A percentile compares a stretch with the other conserved stretches of the same genome.
Evolutionary conservation across 257 asterid species (phyloP).

Genomic region (Solanum neorickii): DNA sequence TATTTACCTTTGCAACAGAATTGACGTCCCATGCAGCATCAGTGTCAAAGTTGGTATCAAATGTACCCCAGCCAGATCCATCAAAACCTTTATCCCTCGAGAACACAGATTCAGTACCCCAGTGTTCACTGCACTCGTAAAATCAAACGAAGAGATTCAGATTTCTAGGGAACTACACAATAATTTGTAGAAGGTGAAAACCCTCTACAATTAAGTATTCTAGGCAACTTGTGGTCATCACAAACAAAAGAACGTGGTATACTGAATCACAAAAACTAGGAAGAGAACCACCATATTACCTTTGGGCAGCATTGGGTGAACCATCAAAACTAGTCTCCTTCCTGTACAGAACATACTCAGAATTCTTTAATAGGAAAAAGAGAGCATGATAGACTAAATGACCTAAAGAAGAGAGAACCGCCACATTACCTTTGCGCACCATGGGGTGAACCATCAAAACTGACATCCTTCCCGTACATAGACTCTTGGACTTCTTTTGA

Average conservation of each 20-base stretch:
- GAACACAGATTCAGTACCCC: slow-evolving; percentile 18
- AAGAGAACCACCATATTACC: slow-evolving; percentile 21
- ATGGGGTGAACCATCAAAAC: slow-evolving; percentile 61
- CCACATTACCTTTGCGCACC: slow-evolving; percentile 47
- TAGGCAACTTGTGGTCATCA: background rate
- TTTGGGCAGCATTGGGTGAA: slow-evolving; percentile 64
- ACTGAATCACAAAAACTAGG: background rate
- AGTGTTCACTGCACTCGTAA: slow-evolving; percentile 45
- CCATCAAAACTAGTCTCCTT: slow-evolving; percentile 47
- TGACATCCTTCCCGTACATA: slow-evolving; percentile 26
- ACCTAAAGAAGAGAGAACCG: background rate
- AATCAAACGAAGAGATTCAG: background rate
- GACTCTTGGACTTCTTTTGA: slow-evolving; percentile 47
- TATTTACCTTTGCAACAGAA: slow-evolving; percentile 18
- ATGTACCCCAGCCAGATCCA: slow-evolving; percentile 67
- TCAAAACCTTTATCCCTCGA: slow-evolving; percentile 41
- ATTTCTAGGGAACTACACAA: background rate
- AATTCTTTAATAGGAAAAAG: background rate
- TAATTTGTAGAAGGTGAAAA: background rate
- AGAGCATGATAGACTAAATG: background rate
- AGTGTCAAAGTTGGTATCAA: slow-evolving; percentile 54
- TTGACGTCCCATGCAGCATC: slow-evolving; percentile 58
- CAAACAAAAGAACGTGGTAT: background rate
- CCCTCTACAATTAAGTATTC: background rate
- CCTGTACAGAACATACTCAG: slow-evolving; percentile 4